Evolutionary conservation across 306 rosid species (phyloP).

Genomic region (Trifolium pratense): DNA sequence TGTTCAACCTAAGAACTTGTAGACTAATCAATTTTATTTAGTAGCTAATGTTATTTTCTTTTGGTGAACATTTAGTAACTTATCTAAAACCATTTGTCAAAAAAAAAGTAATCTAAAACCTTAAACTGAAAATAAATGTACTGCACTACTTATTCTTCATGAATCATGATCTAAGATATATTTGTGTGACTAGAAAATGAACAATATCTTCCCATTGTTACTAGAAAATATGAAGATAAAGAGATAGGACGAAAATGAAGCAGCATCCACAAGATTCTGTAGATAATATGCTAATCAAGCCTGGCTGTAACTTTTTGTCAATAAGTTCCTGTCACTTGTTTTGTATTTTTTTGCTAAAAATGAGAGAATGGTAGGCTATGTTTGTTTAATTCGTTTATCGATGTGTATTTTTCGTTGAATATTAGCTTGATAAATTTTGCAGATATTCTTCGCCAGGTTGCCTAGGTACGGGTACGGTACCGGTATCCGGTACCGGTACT

Average conservation of each 20-base stretch:
- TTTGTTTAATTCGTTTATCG: not conserved
- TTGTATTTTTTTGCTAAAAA: not conserved
- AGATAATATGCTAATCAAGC: conserved; percentile 39
- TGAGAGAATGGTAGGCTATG: not conserved
- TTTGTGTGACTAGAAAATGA: conserved; percentile 41
- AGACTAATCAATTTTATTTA: no score
- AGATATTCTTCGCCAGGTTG: no score
- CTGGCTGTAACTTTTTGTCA: conserved; percentile 9
- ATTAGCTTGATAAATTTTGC: no score
- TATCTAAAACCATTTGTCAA: not conserved
- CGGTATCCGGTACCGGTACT: no score
- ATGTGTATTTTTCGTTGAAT: not conserved
- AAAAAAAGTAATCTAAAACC: not conserved
- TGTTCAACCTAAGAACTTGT: no score
- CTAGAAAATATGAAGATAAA: conserved; percentile 41
- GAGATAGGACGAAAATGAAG: conserved; percentile 48
- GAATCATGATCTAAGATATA: not conserved
- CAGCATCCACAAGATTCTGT: conserved; percentile 48
- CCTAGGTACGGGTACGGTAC: no score
- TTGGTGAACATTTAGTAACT: not conserved
- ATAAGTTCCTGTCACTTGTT: conserved; percentile 22
- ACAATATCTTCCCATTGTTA: conserved; percentile 24
- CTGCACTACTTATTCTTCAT: not conserved
- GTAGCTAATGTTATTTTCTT: no score
- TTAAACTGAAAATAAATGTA: not conserved